These are phyloP conservation scores for Trametes maxima DNA, from an alignment of 768 basidiomycete species.

Conservation along the genomic window DNA sequence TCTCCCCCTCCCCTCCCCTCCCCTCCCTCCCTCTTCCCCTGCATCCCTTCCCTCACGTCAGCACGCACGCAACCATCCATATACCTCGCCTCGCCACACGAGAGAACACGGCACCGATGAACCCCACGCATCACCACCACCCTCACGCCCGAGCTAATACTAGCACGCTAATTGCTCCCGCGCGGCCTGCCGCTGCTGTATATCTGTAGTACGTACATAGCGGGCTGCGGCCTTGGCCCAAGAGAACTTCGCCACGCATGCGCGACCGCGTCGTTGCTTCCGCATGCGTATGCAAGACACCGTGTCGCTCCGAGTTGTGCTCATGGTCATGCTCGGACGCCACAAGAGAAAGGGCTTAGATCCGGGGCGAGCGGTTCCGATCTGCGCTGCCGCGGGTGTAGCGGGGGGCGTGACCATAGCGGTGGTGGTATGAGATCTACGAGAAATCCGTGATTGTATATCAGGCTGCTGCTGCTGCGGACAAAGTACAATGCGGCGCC, in stretches of 20 bases:
- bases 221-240: slow-evolving; percentile 3
- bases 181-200: slow-evolving; percentile 22
- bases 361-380: background rate
- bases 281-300: background rate
- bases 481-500: slow-evolving; percentile 23
- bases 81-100: background rate
- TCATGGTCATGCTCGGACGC: no score
- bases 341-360: no score
- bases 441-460: slow-evolving; percentile 22
- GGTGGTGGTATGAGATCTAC: background rate
- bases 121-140: background rate
- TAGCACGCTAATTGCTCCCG: slow-evolving; percentile 21
- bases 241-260: background rate
- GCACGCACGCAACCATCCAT: background rate
- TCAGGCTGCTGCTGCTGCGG: slow-evolving; percentile 15
- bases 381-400: background rate
- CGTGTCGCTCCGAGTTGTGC: no score
- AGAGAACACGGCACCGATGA: background rate
- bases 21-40: background rate
- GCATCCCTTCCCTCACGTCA: background rate
- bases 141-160: slow-evolving; percentile 1
- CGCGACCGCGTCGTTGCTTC: background rate
- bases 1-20: background rate
- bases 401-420: background rate
- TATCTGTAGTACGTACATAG: slow-evolving; percentile 22